Conservation (phyloP, 2,329 filamentous ascomycete genomes). For the Ascochyta fabae region DNA sequence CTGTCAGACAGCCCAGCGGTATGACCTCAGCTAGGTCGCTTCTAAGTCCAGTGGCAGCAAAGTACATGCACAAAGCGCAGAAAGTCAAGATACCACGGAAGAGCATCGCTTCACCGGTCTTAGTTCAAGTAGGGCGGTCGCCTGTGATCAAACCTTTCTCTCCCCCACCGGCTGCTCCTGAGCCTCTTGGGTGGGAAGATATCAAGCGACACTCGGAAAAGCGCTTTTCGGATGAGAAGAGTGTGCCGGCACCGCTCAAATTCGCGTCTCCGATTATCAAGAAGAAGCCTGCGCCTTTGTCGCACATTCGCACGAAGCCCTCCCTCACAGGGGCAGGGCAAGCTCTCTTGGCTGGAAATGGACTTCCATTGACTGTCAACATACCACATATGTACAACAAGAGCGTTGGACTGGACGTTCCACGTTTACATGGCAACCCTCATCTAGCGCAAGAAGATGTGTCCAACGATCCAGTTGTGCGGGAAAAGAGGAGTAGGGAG, state of each 20-base stretch:
- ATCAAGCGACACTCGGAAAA: conserved; percentile 30
- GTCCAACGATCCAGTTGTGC: conserved; percentile 16
- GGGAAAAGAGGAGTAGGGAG: conserved; percentile 30
- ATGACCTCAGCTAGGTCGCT: conserved; percentile 11
- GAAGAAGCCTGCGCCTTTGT: conserved; percentile 19
- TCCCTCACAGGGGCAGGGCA: conserved; percentile 28
- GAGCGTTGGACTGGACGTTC: conserved; percentile 28
- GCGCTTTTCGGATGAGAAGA: conserved; percentile 7
- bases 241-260: conserved; percentile 17
- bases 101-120: conserved; percentile 10
- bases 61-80: conserved; percentile 13
- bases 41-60: conserved; percentile 11
- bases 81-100: conserved; percentile 16
- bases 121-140: conserved; percentile 13
- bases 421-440: conserved; percentile 11
- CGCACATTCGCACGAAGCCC: conserved; percentile 23
- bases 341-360: conserved; percentile 20
- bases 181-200: conserved; percentile 39
- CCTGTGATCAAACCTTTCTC: conserved; percentile 14
- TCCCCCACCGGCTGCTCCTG: conserved; percentile 14
- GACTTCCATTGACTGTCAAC: conserved; percentile 33
- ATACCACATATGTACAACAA: conserved; percentile 23
- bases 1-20: conserved; percentile 10
- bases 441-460: conserved; percentile 16
- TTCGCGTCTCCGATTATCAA: conserved; percentile 15